phyloP scores from a whole-genome alignment of 768 basidiomycete species.

The Termitomyces sp. region DNA sequence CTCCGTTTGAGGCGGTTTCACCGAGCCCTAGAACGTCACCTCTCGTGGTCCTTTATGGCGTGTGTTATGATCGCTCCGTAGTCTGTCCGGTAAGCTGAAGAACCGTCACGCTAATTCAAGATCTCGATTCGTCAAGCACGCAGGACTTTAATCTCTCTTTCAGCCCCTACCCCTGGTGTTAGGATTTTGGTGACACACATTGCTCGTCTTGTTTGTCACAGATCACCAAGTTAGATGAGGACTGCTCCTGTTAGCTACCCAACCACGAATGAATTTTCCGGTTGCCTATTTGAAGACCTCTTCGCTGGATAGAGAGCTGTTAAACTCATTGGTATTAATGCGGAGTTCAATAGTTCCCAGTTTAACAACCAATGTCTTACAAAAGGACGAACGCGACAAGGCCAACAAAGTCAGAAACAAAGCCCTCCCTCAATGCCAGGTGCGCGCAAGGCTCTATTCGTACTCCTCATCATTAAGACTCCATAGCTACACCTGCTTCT shows the following conservation, averaged over 20 bases:
- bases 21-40: neutral
- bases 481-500: conserved; percentile 19
- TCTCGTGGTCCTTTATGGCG: too few relatives aligned
- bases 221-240: conserved; percentile 6
- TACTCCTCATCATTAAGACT: neutral
- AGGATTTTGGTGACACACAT: neutral
- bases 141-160: neutral
- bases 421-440: conserved; percentile 13
- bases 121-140: neutral
- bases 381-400: conserved; percentile 11
- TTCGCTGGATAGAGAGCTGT: neutral
- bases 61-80: neutral
- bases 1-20: conserved; percentile 13
- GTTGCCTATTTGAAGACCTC: conserved; percentile 11
- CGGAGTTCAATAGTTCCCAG: conserved; percentile 7
- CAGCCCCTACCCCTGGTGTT: neutral
- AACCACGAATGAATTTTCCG: neutral
- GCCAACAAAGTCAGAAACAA: neutral
- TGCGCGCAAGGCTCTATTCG: conserved; percentile 3
- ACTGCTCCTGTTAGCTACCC: conserved; percentile 4
- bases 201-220: conserved; percentile 3
- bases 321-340: conserved; percentile 2
- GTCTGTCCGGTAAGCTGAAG: neutral
- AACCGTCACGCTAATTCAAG: neutral
- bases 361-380: conserved; percentile 8